These are phyloP conservation scores for Abortiporus biennis DNA, from an alignment of 1,284 basidiomycete genomes.

Conservation along the genomic window DNA sequence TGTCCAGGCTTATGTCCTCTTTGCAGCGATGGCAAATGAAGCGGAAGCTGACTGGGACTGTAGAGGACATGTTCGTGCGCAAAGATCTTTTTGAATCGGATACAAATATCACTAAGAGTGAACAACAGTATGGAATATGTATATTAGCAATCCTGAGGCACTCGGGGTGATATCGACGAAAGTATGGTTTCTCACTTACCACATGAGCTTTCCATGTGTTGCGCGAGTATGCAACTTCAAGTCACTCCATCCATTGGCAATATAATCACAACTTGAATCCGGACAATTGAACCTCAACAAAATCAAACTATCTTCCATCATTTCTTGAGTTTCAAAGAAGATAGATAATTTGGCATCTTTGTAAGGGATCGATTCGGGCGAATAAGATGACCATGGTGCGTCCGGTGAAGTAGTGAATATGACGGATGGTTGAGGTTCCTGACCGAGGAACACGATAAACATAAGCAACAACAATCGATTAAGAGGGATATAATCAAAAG, in stretches of 20 bases:
- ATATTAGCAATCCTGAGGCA: conserved; percentile 2
- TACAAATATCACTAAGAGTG: conserved; percentile 73
- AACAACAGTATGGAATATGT: conserved; percentile 1
- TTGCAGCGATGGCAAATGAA: conserved; percentile 77
- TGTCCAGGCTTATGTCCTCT: conserved; percentile 37
- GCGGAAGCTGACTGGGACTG: conserved; percentile 57
- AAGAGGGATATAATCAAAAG: no score
- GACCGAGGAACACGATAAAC: conserved; percentile 6
- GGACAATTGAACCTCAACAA: conserved; percentile 89
- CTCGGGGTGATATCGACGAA: not conserved
- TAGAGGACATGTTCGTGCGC: conserved; percentile 93
- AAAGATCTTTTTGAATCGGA: conserved; percentile 91
- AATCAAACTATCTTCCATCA: conserved; percentile 93
- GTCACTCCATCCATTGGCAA: conserved; percentile 85
- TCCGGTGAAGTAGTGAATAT: conserved; percentile 79
- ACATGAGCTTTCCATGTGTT: conserved; percentile 76
- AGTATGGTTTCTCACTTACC: conserved; percentile 42
- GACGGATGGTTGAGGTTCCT: conserved; percentile 77
- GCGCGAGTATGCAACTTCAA: conserved; percentile 77
- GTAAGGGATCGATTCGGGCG: conserved; percentile 50
- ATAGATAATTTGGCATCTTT: conserved; percentile 78
- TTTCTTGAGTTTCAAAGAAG: conserved; percentile 86
- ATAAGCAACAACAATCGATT: no score
- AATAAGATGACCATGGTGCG: conserved; percentile 57
- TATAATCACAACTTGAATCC: conserved; percentile 74